A percentile compares a stretch with the other conserved stretches of the same genome.
phyloP scores from a whole-genome alignment of 495 filamentous ascomycete species.

The Penicillium nucicola region DNA sequence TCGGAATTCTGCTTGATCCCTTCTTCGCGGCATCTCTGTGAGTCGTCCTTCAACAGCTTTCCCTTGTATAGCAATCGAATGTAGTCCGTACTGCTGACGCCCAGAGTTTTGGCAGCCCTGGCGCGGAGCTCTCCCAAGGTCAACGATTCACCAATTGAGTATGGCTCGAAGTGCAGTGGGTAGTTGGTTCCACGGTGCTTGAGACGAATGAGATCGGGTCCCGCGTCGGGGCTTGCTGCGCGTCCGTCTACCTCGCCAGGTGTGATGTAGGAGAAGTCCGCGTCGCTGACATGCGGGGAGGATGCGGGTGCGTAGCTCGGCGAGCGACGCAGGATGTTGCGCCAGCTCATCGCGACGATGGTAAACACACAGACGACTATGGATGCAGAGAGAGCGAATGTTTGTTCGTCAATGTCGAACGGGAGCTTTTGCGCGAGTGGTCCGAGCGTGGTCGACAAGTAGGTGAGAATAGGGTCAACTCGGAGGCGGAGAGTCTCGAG shows the following conservation, averaged over 20 bases:
- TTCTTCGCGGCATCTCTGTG: constrained; percentile 64
- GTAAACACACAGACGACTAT: constrained; percentile 46
- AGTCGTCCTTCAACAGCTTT: constrained; percentile 64
- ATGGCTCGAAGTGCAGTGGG: constrained; percentile 74
- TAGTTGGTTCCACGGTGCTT: constrained; percentile 69
- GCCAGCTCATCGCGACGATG: constrained; percentile 61
- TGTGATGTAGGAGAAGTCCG: constrained; percentile 79
- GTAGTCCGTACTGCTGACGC: constrained; percentile 54
- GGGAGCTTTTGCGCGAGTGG: constrained; percentile 26
- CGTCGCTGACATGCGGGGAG: constrained; percentile 64
- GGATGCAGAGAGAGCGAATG: constrained; percentile 19
- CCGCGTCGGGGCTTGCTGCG: constrained; percentile 33
- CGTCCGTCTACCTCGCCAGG: constrained; percentile 59
- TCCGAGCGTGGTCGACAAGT: constrained; percentile 38
- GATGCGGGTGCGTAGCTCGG: constrained; percentile 41
- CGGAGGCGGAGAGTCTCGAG: constrained; percentile 39
- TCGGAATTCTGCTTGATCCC: constrained; percentile 79
- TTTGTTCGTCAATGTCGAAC: constrained; percentile 24
- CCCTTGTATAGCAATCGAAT: constrained; percentile 84
- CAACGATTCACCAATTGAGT: constrained; percentile 73
- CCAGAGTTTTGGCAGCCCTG: constrained; percentile 60
- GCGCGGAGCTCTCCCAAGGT: constrained; percentile 64
- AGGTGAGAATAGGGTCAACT: constrained; percentile 32
- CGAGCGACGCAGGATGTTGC: constrained; percentile 54
- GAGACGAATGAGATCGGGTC: constrained; percentile 76